Conservation (phyloP, 1,139 yeast genomes). For the Magnusiomyces fungicola region DNA sequence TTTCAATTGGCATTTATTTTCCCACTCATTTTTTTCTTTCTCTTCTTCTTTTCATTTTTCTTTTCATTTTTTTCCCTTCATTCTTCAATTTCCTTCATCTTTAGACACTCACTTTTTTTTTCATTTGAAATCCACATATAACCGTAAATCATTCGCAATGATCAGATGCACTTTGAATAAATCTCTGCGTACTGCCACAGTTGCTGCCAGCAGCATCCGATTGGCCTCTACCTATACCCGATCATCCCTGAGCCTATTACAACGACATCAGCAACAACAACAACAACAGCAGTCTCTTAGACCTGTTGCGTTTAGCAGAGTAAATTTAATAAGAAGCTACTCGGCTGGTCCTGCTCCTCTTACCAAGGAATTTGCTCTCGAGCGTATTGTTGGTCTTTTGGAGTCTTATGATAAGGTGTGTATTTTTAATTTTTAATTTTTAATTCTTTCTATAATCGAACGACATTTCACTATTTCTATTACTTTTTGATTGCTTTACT, state of each 20-base stretch:
- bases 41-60: not conserved
- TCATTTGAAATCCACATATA: not conserved
- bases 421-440: conserved; percentile 1
- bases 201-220: no score
- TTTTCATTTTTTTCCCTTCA: not conserved
- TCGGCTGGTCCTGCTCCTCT: conserved; percentile 33
- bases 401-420: conserved; percentile 71
- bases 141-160: not conserved
- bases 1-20: not conserved
- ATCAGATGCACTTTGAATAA: no score
- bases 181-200: no score
- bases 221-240: no score
- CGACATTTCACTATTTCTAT: not conserved
- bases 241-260: no score
- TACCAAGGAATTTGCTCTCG: conserved; percentile 44
- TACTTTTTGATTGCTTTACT: not conserved
- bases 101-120: not conserved
- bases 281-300: no score
- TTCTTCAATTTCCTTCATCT: not conserved
- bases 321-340: conserved; percentile 22
- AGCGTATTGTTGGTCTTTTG: conserved; percentile 67
- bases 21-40: not conserved
- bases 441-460: not conserved
- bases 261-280: no score
- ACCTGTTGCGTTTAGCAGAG: no score